Evolutionary conservation across 140 eudicot genomes (phyloP), one percentile per base, ranked within the genome.

Genomic region (Ambrosia hybrid): DNA sequence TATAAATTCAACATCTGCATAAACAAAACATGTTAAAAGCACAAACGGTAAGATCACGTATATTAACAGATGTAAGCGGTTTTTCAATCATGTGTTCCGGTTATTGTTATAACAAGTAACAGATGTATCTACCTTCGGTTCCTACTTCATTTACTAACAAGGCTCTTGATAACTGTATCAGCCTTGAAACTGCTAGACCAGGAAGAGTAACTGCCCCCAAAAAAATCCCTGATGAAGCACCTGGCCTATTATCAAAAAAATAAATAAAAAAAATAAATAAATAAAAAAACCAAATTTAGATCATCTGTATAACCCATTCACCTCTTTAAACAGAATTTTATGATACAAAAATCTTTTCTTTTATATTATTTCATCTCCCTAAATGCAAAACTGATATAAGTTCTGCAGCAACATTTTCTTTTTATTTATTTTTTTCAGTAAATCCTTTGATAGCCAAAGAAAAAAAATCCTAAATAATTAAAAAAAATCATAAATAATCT

Each of bases 161-260:
- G n/a, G 81, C 89, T 80, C 98, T 83, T 4, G 85, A 81, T 59
- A 74, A 59, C 73, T 90, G 93, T 68, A 90, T 84, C 76, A 93
- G 74, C 84, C 76, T 90, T 8, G 98, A 87, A 60, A 90, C 15
- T 66, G 85, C 77, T 36, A 93, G 81, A 59, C 94, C 88, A 0
- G 98, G 98, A 58, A 93, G 79, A 36, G 98, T 89, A 51, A 90
- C 88, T 0, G 97, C 89, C 30, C 97, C 98, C 72, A 93, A 51
- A 49, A 90, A 75, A 73, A 90, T 80, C 72, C 98, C 98, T 4
- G 98, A 87, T 5, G 97, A 90, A 55, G 88, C 96, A 67, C 97
- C 98, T 43, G 89, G 97, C 88, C 98, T 93, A 64, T 58, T 26
- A 76, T 7, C 12, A 79, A 56, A 70, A 72, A 46, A 43, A 21